These are phyloP conservation scores for Nicotiana noctiflora DNA, from an alignment of 257 asterid species.

Conservation along the genomic window DNA sequence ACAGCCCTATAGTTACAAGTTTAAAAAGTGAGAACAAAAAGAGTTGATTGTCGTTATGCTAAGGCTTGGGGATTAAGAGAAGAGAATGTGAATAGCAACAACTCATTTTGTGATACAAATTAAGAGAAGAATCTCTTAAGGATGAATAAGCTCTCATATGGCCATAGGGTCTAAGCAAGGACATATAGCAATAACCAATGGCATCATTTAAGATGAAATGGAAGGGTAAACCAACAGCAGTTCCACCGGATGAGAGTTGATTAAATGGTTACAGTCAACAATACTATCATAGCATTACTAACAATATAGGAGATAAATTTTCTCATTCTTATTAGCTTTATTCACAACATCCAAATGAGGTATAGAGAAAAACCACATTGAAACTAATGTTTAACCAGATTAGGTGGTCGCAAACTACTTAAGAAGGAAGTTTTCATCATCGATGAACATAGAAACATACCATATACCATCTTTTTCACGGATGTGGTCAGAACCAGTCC, in stretches of 20 bases:
- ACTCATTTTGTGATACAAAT: neutral
- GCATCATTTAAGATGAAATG: neutral
- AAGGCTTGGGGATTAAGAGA: neutral
- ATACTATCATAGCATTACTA: neutral
- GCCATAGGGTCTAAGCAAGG: neutral
- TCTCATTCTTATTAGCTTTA: neutral
- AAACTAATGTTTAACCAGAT: neutral
- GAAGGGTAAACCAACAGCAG: neutral
- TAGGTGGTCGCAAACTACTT: neutral
- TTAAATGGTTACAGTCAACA: neutral
- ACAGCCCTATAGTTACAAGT: conserved; percentile 66
- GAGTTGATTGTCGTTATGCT: neutral
- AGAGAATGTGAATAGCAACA: neutral
- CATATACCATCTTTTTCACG: conserved; percentile 99
- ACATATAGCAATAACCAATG: neutral
- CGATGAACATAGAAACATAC: conserved; percentile 30
- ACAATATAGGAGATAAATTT: neutral
- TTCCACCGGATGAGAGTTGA: neutral
- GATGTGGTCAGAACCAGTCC: conserved; percentile 96
- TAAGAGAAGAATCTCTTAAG: neutral
- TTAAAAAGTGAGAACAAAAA: conserved; percentile 4
- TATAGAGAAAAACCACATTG: neutral
- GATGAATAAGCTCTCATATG: neutral
- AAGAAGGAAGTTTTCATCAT: neutral
- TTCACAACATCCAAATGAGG: neutral